A percentile compares a stretch with the other conserved stretches of the same genome.
These are phyloP conservation scores for Saturnispora dispora DNA, from an alignment of 805 yeast genomes.

Conservation along the genomic window DNA sequence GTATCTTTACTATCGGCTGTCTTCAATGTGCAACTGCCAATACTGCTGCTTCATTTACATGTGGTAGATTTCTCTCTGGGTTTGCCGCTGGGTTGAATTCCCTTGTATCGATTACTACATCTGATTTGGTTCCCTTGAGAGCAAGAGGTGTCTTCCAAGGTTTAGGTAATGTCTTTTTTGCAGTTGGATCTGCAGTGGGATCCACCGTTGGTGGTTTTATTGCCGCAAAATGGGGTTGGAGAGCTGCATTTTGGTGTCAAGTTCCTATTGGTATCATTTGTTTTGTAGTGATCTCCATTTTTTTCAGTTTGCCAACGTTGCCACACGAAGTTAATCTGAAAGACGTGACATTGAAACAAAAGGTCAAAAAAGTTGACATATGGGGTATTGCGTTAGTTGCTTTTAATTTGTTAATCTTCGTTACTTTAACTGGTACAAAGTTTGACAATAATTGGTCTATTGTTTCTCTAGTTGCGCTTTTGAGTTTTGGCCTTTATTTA, in stretches of 20 bases:
- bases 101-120: conserved; percentile 64
- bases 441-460: not conserved
- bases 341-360: conserved; percentile 31
- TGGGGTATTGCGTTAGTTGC: conserved; percentile 28
- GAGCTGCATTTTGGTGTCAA: conserved; percentile 50
- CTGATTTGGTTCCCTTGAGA: conserved; percentile 74
- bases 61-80: conserved; percentile 67
- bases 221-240: conserved; percentile 53
- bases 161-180: conserved; percentile 67
- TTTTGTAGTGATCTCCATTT: conserved; percentile 32
- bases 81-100: conserved; percentile 87
- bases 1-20: conserved; percentile 49
- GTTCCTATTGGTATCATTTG: conserved; percentile 38
- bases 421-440: conserved; percentile 28
- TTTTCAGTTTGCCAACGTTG: conserved; percentile 37
- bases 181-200: conserved; percentile 70
- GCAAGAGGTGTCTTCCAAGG: conserved; percentile 85
- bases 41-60: conserved; percentile 38
- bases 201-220: conserved; percentile 56
- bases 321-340: conserved; percentile 28
- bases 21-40: conserved; percentile 45
- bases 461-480: not conserved
- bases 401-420: conserved; percentile 22
- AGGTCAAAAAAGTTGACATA: conserved; percentile 50
- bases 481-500: conserved; percentile 8